Conservation (phyloP, 31 red algal species). For the Pterothamnion heteromorphum region DNA sequence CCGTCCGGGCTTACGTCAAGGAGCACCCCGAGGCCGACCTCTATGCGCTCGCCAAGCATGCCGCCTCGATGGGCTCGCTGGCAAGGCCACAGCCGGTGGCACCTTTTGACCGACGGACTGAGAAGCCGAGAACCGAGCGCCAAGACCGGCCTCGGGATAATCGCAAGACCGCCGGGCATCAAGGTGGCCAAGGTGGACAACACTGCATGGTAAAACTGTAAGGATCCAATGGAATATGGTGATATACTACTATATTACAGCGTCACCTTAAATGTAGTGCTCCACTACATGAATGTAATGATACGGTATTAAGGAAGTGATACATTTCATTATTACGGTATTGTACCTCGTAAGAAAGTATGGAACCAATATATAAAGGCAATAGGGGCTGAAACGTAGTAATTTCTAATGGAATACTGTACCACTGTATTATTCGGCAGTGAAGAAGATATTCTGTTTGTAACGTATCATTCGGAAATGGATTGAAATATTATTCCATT, state of each 20-base stretch:
- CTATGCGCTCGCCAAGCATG: too few relatives aligned
- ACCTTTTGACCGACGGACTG: too few relatives aligned
- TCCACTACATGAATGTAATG: neutral
- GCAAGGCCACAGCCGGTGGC: too few relatives aligned
- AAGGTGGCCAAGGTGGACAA: too few relatives aligned
- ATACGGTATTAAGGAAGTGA: neutral
- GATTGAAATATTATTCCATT: neutral
- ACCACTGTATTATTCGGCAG: neutral
- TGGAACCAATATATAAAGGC: neutral
- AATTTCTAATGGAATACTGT: neutral
- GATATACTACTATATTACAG: neutral
- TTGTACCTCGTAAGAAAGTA: neutral
- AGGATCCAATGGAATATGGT: neutral
- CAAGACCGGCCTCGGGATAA: too few relatives aligned
- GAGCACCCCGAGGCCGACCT: too few relatives aligned
- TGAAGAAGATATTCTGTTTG: neutral
- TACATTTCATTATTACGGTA: neutral
- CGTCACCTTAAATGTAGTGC: neutral
- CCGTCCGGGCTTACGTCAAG: too few relatives aligned
- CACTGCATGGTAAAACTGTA: slow-evolving; percentile 3
- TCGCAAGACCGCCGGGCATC: too few relatives aligned
- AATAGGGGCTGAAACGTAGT: neutral
- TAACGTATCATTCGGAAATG: neutral
- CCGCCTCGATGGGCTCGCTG: too few relatives aligned
- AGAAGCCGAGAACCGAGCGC: too few relatives aligned